Evolutionary conservation across 208 protist genomes (phyloP), one percentile per base, ranked within the genome.

Genomic region (Lotmaria passim): DNA sequence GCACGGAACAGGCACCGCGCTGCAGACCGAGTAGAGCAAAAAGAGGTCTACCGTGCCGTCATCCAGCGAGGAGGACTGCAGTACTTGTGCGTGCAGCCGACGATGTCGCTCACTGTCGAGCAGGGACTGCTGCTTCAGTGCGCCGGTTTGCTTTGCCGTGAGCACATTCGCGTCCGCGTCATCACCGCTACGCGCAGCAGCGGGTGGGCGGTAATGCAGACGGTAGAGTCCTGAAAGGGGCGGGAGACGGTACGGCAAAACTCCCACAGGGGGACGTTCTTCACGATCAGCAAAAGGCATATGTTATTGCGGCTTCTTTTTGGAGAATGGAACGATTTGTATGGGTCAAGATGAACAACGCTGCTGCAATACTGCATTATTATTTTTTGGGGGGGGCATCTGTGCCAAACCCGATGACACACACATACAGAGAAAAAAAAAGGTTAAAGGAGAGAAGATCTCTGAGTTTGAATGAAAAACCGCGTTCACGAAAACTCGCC

Each of bases 181-280:
- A 30, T 41, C 21, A 26, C 36, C 46, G 6, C 4, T 23, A 23
- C 26, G 19, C 6, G n/a, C 23, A n/a, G 36, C 1, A 2, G 26
- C 1, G 2, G 46, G 56, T 3, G 66, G 43, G 0, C n/a, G n/a
- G 52, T 81, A 81, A 7, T 38, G 57, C 69, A 81, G 47, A 3
- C 57, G 47, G 41, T 81, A 81, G 4, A 81, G 52, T 14, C 75
- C 75, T 6, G 69, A 76, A 23, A 81, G 51, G 2, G 75, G 75
- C 14, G 69, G 64, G 12, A 23, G 3, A 21, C 71, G 56, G 28
- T 77, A 77, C 1, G 71, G 71, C n/a, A 53, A 34, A 19, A 70
- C 56, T 0, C 71, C 71, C 7, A 77, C 63, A 3, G 71, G 61
- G 0, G 14, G 28, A 2, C 71, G 71, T 1, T 55, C 36, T 4